A percentile compares a stretch with the other conserved stretches of the same genome.
These are phyloP conservation scores for Paecilomyces variotii DNA, from an alignment of 2,329 filamentous ascomycete genomes.

Conservation along the genomic window DNA sequence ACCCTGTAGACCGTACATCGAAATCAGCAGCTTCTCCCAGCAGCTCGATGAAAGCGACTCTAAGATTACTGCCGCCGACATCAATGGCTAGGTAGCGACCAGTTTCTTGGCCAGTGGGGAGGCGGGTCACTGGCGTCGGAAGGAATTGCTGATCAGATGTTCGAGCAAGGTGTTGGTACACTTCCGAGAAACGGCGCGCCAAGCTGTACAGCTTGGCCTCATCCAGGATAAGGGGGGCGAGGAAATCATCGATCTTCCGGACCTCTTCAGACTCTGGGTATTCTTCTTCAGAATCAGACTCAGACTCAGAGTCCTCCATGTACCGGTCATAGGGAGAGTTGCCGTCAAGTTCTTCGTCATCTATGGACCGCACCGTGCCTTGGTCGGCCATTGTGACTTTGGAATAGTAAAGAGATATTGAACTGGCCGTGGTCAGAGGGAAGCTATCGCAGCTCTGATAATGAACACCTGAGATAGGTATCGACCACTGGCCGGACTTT, in stretches of 20 bases:
- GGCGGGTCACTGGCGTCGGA: slow-evolving; percentile 38
- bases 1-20: slow-evolving; percentile 21
- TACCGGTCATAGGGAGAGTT: background rate
- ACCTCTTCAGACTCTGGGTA: slow-evolving; percentile 23
- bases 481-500: background rate
- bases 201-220: slow-evolving; percentile 38
- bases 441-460: background rate
- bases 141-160: slow-evolving; percentile 41
- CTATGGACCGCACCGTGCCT: background rate
- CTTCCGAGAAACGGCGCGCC: slow-evolving; percentile 38
- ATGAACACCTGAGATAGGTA: background rate
- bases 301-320: slow-evolving; percentile 26
- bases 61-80: slow-evolving; percentile 49
- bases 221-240: slow-evolving; percentile 33
- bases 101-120: slow-evolving; percentile 45
- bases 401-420: background rate
- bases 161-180: slow-evolving; percentile 37
- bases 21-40: slow-evolving; percentile 35
- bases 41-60: slow-evolving; percentile 50
- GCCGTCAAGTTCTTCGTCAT: slow-evolving; percentile 2
- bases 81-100: slow-evolving; percentile 50
- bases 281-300: slow-evolving; percentile 18
- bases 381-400: background rate
- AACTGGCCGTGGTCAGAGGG: background rate
- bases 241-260: slow-evolving; percentile 31